Evolutionary conservation across 139 green algal species (phyloP).

Genomic region (Volvox africanus): DNA sequence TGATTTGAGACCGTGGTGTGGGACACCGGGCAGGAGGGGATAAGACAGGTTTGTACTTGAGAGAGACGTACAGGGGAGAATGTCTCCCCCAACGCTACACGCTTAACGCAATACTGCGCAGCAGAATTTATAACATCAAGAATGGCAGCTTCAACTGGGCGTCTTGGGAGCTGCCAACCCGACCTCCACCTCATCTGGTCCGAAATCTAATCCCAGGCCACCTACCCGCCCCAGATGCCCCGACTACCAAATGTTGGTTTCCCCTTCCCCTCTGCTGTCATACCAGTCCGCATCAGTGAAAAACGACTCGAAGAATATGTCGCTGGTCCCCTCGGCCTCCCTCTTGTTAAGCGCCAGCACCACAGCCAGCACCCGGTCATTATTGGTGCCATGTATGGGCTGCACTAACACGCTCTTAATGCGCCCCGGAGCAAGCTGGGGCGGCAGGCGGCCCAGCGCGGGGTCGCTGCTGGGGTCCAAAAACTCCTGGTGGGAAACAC

Average conservation of each 20-base stretch:
- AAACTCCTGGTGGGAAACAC: conserved; percentile 19
- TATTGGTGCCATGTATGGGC: conserved; percentile 39
- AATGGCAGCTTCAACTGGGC: too few species aligned
- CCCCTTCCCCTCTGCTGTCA: neutral
- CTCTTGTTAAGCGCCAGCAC: conserved; percentile 64
- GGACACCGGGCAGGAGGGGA: too few species aligned
- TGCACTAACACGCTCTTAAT: conserved; percentile 39
- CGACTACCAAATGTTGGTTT: neutral
- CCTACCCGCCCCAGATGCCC: neutral
- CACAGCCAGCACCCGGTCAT: conserved; percentile 52
- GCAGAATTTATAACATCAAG: too few species aligned
- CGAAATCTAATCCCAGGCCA: neutral
- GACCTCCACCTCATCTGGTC: neutral
- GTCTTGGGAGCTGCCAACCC: neutral
- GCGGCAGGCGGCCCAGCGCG: conserved; percentile 7
- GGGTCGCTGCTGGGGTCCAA: conserved; percentile 17
- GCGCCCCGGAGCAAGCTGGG: neutral
- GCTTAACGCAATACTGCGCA: too few species aligned
- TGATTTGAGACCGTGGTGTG: too few species aligned
- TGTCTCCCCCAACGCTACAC: too few species aligned
- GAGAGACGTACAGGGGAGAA: too few species aligned
- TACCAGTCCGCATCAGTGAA: conserved; percentile 58
- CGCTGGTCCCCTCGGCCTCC: conserved; percentile 34
- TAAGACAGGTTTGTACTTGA: too few species aligned
- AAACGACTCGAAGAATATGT: conserved; percentile 65